Base-by-base conservation (phyloP, 1,139 yeast species). In the Kurtzmaniella natalensis region DNA sequence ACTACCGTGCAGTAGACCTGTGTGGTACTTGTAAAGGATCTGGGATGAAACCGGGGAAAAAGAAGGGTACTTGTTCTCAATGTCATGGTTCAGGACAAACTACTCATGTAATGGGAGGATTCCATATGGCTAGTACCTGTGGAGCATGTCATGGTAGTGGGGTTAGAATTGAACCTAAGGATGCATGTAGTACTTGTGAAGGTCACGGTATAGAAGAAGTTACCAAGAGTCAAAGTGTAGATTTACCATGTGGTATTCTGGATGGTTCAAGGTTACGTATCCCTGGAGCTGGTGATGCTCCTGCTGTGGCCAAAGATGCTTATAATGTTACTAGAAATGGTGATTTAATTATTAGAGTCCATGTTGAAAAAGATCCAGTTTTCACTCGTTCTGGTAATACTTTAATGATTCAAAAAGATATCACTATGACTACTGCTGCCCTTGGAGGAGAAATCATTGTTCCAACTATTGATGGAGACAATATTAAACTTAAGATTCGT, bases 91-190 rank as follows among this genome's bases (percentile, higher is more conserved):
- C 95, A 0, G 99, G 99, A 7, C 83, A 89, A 31, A 78, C 84
- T 17, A 84, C 89, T 16, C 96, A 89, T 51, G 68, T 78, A 37
- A 73, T 88, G 56, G 96, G 95, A 7, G 97, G 97, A 0, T 94
- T 92, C 76, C 96, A 89, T 50, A 88, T 94, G 96, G 81, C 95
- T 2, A 81, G 95, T 3, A 87, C 96, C 10, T 92, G 99, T 71
- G 72, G 73, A 35, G 66, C 81, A 2, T 92, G 99, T 70, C 79
- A 73, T 33, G 99, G 99, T 29, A 66, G 85, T 3, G 99, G 99
- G 36, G 94, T 87, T 2, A 71, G 70, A 4, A 79, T 88, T 34
- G 75, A 81, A 31, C 67, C 75, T 26, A 64, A 70, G 13, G 89
- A 88, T 49, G 78, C 78, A 41, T 92, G 99, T 70, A 55, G 58